These are phyloP conservation scores for Sordariomycetes sp. DNA, from an alignment of 2,329 filamentous ascomycete species.

Conservation along the genomic window DNA sequence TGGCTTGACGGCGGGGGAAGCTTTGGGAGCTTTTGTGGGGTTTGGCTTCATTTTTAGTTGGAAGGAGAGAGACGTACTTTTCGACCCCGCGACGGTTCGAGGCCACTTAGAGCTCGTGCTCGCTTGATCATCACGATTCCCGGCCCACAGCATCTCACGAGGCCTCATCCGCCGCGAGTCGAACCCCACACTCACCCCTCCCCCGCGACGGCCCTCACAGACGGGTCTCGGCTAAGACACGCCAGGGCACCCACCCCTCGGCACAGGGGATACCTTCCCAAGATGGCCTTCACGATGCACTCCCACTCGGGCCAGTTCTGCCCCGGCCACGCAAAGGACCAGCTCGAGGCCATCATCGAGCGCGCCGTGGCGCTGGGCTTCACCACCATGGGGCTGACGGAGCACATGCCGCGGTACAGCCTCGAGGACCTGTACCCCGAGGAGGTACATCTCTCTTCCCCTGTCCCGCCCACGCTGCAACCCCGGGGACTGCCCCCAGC, in stretches of 20 bases:
- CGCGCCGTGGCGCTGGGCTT: constrained; percentile 68
- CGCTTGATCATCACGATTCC: too few species aligned
- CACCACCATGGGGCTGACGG: constrained; percentile 74
- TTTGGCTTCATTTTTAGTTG: too few species aligned
- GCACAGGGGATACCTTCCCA: background rate
- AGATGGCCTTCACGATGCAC: constrained; percentile 95
- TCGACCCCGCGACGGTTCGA: too few species aligned
- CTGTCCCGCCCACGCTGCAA: background rate
- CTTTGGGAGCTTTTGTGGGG: too few species aligned
- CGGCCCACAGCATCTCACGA: too few species aligned
- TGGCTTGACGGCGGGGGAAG: too few species aligned
- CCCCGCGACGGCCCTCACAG: too few species aligned
- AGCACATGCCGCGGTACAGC: constrained; percentile 81
- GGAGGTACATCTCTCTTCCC: constrained; percentile 42
- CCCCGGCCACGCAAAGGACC: constrained; percentile 72
- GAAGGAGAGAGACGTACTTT: too few species aligned
- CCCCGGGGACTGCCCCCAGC: background rate
- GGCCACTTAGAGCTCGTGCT: too few species aligned
- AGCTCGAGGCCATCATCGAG: constrained; percentile 71
- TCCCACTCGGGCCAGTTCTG: constrained; percentile 98
- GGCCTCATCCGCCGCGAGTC: too few species aligned
- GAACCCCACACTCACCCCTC: too few species aligned
- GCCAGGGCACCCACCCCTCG: background rate
- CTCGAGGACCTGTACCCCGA: constrained; percentile 78
- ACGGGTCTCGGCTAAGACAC: background rate